Base-by-base conservation (phyloP, 805 yeast genomes). In the Metschnikowia cerradonensis region DNA sequence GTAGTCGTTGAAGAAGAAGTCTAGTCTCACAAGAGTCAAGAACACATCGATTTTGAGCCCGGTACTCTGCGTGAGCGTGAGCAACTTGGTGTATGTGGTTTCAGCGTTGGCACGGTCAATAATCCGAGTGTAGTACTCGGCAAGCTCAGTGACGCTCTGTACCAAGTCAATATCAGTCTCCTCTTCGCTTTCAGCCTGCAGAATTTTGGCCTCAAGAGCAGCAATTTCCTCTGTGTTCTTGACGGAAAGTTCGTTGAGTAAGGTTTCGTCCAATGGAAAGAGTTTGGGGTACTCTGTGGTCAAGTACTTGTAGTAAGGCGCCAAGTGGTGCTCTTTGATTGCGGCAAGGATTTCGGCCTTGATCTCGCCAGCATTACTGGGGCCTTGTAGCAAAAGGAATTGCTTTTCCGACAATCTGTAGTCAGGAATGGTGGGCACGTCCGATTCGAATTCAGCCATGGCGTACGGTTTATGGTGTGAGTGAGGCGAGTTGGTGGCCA, bases 1-100 rank as follows among this genome's bases (percentile, higher is more conserved):
- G 64, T 83, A 83, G 70, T 94, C 96, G 62, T 85, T 84, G 67
- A 79, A 92, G 67, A 94, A 90, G 60, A 90, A 84, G n/a, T 96
- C 97, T 49, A 94, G 68, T 67, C 98, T 82, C 13, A 90, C 79
- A 56, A 92, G 82, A 11, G 96, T 83, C 61, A 94, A 78, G 52
- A 82, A 73, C 47, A 90, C 79, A 66, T 94, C 99, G 63, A 94
- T 92, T 67, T 92, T 92, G 33, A 88, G 76, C 5, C 98, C 98
- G 0, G 95, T 81, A 30, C 92, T 84, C 37, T 92, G 92, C 0
- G 96, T 83, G 58, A 85, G 72, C 45, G 85, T 90, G 52, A 83
- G 75, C 1, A 96, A 90, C 62, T 84, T 86, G 52, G 82, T 78
- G 60, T 88, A 77, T 1, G 89, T 82, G 33, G 74, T 69, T 39